Conservation (phyloP, 805 yeast genomes). For the Jamesozyma jinghongensis region DNA sequence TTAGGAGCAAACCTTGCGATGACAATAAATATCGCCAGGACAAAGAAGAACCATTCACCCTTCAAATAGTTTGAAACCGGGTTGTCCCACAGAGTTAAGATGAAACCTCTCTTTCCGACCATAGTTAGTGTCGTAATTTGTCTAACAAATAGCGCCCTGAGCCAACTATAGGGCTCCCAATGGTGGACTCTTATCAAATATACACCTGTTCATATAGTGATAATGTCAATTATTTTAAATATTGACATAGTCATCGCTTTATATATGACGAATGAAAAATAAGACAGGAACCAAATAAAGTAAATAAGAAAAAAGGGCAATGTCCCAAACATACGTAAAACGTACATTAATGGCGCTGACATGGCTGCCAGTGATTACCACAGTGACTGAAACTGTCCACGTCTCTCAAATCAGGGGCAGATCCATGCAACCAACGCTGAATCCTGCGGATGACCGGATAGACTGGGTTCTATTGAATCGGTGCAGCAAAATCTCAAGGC, state of each 20-base stretch:
- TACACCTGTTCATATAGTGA: no score
- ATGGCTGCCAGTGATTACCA: slow-evolving; percentile 76
- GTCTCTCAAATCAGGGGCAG: slow-evolving; percentile 68
- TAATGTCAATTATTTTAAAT: neutral
- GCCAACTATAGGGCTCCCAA: no score
- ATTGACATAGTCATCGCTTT: no score
- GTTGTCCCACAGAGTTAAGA: slow-evolving; percentile 19
- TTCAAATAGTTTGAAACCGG: slow-evolving; percentile 15
- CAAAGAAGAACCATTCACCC: slow-evolving; percentile 67
- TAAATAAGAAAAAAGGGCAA: slow-evolving; percentile 21
- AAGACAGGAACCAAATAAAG: neutral
- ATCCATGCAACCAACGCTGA: slow-evolving; percentile 85
- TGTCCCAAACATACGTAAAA: neutral
- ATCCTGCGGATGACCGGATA: slow-evolving; percentile 46
- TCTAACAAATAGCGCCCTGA: no score
- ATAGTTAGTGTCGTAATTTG: no score
- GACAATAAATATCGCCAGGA: slow-evolving; percentile 62
- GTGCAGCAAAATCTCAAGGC: slow-evolving; percentile 25
- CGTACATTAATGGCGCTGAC: slow-evolving; percentile 29
- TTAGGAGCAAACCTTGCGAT: slow-evolving; percentile 72
- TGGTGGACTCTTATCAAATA: no score
- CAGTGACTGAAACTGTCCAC: slow-evolving; percentile 60
- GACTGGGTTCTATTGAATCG: slow-evolving; percentile 52
- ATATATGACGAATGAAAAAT: neutral
- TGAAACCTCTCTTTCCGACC: no score